Evolutionary conservation across 1,284 basidiomycete species (phyloP).

Genomic region (Boletellus deceptivus): DNA sequence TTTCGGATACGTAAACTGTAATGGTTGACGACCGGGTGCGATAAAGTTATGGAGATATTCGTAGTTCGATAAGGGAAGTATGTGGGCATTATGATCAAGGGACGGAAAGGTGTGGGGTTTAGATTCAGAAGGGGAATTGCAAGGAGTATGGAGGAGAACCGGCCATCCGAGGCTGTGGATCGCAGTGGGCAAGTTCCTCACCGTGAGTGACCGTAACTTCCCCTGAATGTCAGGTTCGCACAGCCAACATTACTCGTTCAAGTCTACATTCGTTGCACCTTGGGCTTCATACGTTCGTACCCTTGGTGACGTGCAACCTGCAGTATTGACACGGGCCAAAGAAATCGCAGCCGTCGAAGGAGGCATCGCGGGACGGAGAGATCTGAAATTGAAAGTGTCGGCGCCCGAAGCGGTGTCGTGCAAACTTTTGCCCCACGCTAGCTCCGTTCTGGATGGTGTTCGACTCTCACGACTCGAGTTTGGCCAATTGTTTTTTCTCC

Average conservation of each 20-base stretch:
- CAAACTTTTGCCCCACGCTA: background rate
- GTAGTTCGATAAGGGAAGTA: constrained; percentile 33
- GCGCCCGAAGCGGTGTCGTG: too few relatives aligned
- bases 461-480: background rate
- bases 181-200: constrained; percentile 28
- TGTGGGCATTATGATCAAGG: constrained; percentile 36
- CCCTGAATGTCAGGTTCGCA: background rate
- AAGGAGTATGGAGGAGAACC: constrained; percentile 36
- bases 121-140: constrained; percentile 46
- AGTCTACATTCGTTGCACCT: constrained; percentile 36
- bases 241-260: constrained; percentile 34
- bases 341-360: constrained; percentile 32
- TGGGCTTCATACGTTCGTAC: constrained; percentile 33
- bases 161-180: constrained; percentile 36
- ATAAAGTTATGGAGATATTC: constrained; percentile 26
- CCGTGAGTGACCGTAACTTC: background rate
- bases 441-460: background rate
- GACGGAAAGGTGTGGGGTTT: constrained; percentile 44
- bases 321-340: constrained; percentile 10
- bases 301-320: background rate
- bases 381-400: background rate
- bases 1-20: background rate
- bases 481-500: background rate
- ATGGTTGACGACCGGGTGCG: background rate
- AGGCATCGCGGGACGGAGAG: constrained; percentile 18